Base-by-base conservation (phyloP, 2,329 filamentous ascomycete genomes). In the Leptodontidium sp. region DNA sequence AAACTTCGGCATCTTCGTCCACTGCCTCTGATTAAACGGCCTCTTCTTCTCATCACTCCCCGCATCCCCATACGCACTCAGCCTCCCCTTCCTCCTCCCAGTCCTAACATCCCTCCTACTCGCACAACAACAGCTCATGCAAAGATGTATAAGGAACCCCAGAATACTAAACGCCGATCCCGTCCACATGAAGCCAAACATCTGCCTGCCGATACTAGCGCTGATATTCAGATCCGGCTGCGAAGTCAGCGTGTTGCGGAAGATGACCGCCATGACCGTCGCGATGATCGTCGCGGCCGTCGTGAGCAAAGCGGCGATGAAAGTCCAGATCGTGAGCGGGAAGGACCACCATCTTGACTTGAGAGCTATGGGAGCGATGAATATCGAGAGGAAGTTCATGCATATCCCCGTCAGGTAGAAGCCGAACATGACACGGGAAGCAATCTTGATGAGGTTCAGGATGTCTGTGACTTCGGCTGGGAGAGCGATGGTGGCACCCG, bases 151-250 rank as follows among this genome's bases (percentile, higher is more conserved):
- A 40, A 91, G 78, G 75, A 92, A 94, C 0, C 91, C 90, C 24
- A 94, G 76, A 5, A 93, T 81, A 1, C 88, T 87, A 69, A 90
- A 87, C 0, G 84, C 87, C 0, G 89, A 86, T 0, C 91, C 92
- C 35, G 93, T 86, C 94, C 95, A 98, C 91, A 97, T 95, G 77
- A 97, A 97, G 0, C 83, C 91, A 75, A 97, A 87, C 91, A 97
- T 94, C 73, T 88, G 85, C 45, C 79, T 81, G 6, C 94, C 94
- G 43, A 97, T 82, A 2, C 85, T 81, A 2, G 90, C 92, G 11
- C 74, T 70, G 74, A 98, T 94, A 79, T 97, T 96, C 64, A 98
- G 83, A 68, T 92, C 88, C 2, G 86, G 85, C 76, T 92, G 89
- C 4, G 85, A 86, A 26, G 88, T 89, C 74, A 97, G 88, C 65